Evolutionary conservation across 352 stramenopile genomes (phyloP), one percentile per base, ranked within the genome.

Genomic region (Globisporangium barbulae): DNA sequence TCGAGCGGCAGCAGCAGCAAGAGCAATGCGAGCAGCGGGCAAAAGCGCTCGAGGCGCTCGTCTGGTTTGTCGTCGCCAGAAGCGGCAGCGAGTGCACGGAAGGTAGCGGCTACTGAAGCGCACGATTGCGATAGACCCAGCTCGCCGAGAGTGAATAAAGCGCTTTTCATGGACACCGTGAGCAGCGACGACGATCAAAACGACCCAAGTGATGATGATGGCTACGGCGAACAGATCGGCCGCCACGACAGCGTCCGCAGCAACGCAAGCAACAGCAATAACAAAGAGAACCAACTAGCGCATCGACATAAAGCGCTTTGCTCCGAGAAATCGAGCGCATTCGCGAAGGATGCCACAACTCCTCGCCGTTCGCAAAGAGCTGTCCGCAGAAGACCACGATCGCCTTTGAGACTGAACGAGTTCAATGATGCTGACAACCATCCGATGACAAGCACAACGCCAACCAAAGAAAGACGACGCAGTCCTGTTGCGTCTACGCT

Each of bases 281-380:
- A 35, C 33, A 61, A 67, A 41, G 45, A 64, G 19, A 53, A 56
- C 15, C 33, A 31, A 1, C 10, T 21, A 9, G 58, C 48, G 31
- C 72, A 72, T 68, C 75, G 71, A 17, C 65, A 74, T 31, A 74
- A 72, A n/a, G 68, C 59, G 37, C 71, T 64, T 25, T 65, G 73
- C 25, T 63, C 61, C 12, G 62, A 81, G 30, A 59, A 66, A 0
- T 39, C 72, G 54, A 59, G 69, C n/a, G 35, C 64, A 53, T 71
- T 70, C n/a, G 55, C 28, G 25, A 67, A 64, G 39, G 60, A 76
- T 9, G 68, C 72, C 3, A 58, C 67, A 8, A 60, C 68, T 35
- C 69, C 71, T 28, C 33, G 35, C 28, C 47, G 37, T 21, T n/a
- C 47, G 1, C 47, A 50, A 35, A 56, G 52, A 30, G 30, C 37